Base-by-base conservation (phyloP, 192 early-diverging fungal genomes). In the Linnemannia zychae region DNA sequence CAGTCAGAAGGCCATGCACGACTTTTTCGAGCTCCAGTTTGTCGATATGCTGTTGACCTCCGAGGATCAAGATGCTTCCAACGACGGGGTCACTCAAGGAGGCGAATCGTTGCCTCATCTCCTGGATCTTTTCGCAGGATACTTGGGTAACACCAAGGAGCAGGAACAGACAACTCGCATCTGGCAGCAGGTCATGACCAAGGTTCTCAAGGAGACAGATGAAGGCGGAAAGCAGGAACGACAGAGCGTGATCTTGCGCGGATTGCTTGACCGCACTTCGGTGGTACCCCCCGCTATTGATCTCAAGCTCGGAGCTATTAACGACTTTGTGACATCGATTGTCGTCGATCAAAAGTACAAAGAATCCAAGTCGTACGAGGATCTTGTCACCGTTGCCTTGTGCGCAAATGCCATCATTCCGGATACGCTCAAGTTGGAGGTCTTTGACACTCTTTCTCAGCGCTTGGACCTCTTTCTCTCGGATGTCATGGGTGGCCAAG, bases 101-200 rank as follows among this genome's bases (percentile, higher is more conserved):
- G 46, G 36, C n/a, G 83, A 79, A 65, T 79, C 77, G 6, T 28
- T 85, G 47, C 77, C 77, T 20, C 83, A 85, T 68, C 74, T 85
- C 4, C 49, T 85, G 22, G 83, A 79, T 65, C 83, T 85, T 49
- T 79, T 85, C 66, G 73, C 78, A 22, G 78, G 83, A 22, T 85
- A 79, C 33, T 52, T 85, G 4, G 69, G 74, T n/a, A 85, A 79
- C 33, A n/a, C 78, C 5, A 69, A 79, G 77, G 77, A 85, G 38
- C 77, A 75, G 60, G 60, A 85, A 20, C 20, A 28, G 16, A 74
- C 69, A 5, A 40, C 69, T 7, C 37, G 60, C 20, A 52, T 76
- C 36, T 85, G 83, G 83, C 71, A 73, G 53, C 52, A 50, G 28
- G 83, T 85, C 38, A 85, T 85, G 83, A 71, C 76, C 28, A 85